Evolutionary conservation across 345 rosid genomes (phyloP), one percentile per base, ranked within the genome.

Genomic region (Trapa incisa): DNA sequence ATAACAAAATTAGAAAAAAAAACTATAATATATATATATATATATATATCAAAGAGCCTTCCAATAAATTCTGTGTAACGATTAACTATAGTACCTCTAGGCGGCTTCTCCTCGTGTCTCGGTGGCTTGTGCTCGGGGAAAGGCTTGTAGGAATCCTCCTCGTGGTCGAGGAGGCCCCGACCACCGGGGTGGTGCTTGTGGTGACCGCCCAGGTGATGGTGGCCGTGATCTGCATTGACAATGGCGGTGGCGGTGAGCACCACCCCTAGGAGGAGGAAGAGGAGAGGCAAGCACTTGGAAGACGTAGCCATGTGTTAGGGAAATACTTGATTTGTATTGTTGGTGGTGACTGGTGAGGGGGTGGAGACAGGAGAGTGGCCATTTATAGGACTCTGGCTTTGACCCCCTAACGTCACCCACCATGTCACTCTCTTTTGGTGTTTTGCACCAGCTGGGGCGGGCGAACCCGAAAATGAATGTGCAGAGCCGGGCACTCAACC

Each of bases 161-260:
- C 17, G 17, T 65, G 38, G 37, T 50, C 22, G 43, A 71, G 73
- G 64, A 71, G 68, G 29, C 61, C 69, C 38, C 67, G 11, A 0
- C 67, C 60, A 0, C 72, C 38, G 0, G 66, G 73, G 65, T 65
- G 61, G 65, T 35, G 61, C 54, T 71, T 63, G 43, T 63, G 60
- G 11, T 61, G 52, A 7, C 29, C 16, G 5, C 22, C 16, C 6
- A 52, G 52, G 13, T 45, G 48, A 45, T 5, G 48, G 64, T 58
- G 74, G 71, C 2, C 43, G 43, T 57, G 37, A 3, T 41, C 61
- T 39, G 37, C 65, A 48, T 11, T 36, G 39, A 32, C 63, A 56
- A 65, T 54, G 56, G 69, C 12, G 56, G 69, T 8, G 56, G 57
- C 5, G 45, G 65, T 45, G 68, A 71, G 54, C 42, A 65, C 68